Conservation (phyloP, 768 basidiomycete species). For the Mycena vitilis region DNA sequence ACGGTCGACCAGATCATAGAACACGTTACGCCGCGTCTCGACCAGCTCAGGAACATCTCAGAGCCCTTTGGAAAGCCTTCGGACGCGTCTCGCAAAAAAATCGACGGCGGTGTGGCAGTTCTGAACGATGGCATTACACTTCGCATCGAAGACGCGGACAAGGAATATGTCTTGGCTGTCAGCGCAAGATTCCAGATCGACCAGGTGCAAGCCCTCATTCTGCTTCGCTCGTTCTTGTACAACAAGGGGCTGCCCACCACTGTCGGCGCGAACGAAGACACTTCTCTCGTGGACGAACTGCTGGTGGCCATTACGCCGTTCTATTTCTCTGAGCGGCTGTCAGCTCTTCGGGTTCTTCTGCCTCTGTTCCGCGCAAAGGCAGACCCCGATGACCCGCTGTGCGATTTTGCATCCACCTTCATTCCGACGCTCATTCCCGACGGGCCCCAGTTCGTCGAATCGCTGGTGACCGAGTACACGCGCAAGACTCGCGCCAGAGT, state of each 20-base stretch:
- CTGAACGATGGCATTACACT: conserved; percentile 74
- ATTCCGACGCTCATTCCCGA: conserved; percentile 74
- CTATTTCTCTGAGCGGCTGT: conserved; percentile 85
- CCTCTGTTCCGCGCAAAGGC: conserved; percentile 81
- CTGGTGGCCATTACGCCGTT: conserved; percentile 82
- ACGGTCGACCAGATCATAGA: conserved; percentile 68
- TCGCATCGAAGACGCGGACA: conserved; percentile 75
- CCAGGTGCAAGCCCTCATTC: conserved; percentile 79
- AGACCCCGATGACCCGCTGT: conserved; percentile 64
- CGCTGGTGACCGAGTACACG: conserved; percentile 71
- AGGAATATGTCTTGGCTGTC: conserved; percentile 76
- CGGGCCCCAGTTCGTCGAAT: conserved; percentile 69
- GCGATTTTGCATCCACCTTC: conserved; percentile 63
- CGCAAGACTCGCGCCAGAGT: conserved; percentile 62
- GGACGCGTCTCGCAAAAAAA: conserved; percentile 69
- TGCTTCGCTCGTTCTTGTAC: conserved; percentile 82
- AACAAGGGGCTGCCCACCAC: conserved; percentile 75
- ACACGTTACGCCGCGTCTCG: conserved; percentile 67
- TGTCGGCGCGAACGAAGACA: conserved; percentile 55
- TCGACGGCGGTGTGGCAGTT: conserved; percentile 75
- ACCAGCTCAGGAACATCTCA: conserved; percentile 66
- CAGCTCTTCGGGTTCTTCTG: conserved; percentile 73
- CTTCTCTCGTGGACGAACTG: conserved; percentile 65
- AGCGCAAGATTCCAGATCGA: conserved; percentile 82
- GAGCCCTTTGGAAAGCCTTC: conserved; percentile 79